These are phyloP conservation scores for Elongisporangium undulatum DNA, from an alignment of 352 stramenopile species.

Conservation along the genomic window DNA sequence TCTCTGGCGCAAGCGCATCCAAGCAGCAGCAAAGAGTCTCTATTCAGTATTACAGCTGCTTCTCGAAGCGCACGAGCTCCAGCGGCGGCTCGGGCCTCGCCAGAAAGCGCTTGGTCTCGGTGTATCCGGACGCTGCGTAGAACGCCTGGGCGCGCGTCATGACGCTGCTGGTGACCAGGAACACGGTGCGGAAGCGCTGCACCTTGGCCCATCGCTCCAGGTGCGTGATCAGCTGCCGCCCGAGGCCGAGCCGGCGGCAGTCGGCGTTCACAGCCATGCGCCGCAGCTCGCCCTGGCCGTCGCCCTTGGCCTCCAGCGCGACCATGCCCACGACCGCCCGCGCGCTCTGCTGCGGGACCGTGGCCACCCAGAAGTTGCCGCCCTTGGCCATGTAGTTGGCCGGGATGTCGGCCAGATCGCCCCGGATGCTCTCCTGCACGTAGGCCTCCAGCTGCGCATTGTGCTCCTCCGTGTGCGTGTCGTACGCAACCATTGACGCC, in stretches of 20 bases:
- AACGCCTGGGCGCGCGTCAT: slow-evolving; percentile 17
- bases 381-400: slow-evolving; percentile 11
- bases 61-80: too few relatives aligned
- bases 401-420: slow-evolving; percentile 14
- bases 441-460: slow-evolving; percentile 10
- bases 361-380: slow-evolving; percentile 22
- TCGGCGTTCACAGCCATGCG: slow-evolving; percentile 17
- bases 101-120: too few relatives aligned
- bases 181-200: slow-evolving; percentile 13
- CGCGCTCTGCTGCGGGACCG: slow-evolving; percentile 1
- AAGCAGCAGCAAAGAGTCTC: too few relatives aligned
- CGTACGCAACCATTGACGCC: too few relatives aligned
- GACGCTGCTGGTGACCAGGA: slow-evolving; percentile 9
- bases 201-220: slow-evolving; percentile 14
- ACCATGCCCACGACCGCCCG: slow-evolving; percentile 14
- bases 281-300: slow-evolving; percentile 11
- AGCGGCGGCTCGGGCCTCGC: background rate
- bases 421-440: slow-evolving; percentile 8
- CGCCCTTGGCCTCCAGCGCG: slow-evolving; percentile 10
- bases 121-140: slow-evolving; percentile 6
- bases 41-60: too few relatives aligned
- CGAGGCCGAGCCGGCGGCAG: slow-evolving; percentile 14
- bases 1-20: too few relatives aligned
- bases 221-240: slow-evolving; percentile 5
- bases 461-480: slow-evolving; percentile 2